These are phyloP conservation scores for Salvia miltiorrhiza DNA, from an alignment of 257 asterid species.

Conservation along the genomic window DNA sequence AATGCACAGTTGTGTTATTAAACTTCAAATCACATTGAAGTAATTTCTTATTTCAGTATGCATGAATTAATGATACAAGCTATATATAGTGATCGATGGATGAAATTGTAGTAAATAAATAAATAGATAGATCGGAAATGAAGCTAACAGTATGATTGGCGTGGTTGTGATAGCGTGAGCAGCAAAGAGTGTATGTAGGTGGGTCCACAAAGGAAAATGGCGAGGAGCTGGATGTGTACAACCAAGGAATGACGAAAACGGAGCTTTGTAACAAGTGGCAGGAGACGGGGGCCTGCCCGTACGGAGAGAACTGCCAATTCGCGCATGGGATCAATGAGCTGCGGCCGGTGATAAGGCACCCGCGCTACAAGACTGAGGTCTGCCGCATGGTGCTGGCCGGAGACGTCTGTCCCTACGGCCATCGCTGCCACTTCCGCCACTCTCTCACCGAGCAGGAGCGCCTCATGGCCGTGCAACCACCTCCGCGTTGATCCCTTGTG, in stretches of 20 bases:
- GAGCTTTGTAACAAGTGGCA: constrained; percentile 94
- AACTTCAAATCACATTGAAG: too few relatives aligned
- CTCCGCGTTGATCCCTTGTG: constrained; percentile 21
- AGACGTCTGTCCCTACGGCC: constrained; percentile 71
- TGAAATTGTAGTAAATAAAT: too few relatives aligned
- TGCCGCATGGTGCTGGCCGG: constrained; percentile 79
- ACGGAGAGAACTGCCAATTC: constrained; percentile 67
- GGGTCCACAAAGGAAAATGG: constrained; percentile 52
- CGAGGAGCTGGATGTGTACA: constrained; percentile 58
- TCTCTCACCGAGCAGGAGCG: constrained; percentile 66
- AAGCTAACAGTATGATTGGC: too few relatives aligned
- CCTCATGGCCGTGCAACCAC: constrained; percentile 28
- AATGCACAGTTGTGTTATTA: neutral
- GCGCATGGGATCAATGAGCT: constrained; percentile 80
- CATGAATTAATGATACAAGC: too few relatives aligned
- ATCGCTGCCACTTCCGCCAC: constrained; percentile 89
- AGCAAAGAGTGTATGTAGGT: constrained; percentile 57
- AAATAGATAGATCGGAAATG: too few relatives aligned
- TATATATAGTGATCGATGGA: too few relatives aligned
- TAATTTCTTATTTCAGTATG: neutral
- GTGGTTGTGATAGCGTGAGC: constrained; percentile 7
- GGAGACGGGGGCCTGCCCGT: constrained; percentile 72
- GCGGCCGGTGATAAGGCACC: constrained; percentile 80
- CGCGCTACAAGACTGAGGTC: constrained; percentile 80
- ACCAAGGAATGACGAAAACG: constrained; percentile 74